Percentiles rank a stretch among this genome's conserved stretches.
Evolutionary conservation across 1,284 basidiomycete species (phyloP).

Genomic region (Volvariella volvacea): DNA sequence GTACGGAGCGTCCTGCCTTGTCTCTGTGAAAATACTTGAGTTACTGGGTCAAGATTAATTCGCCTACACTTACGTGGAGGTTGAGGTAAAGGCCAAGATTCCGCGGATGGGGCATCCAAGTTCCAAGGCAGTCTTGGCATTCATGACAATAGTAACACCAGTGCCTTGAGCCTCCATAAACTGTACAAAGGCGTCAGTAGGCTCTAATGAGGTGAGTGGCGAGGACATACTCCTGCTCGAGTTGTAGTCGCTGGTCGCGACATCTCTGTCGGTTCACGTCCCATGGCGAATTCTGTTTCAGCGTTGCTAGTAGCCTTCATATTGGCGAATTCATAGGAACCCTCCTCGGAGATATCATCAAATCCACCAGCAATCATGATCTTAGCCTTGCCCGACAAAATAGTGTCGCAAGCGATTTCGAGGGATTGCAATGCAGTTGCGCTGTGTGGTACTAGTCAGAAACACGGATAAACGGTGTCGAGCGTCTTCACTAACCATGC

Average conservation of each 20-base stretch:
- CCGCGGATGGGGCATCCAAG: conserved; percentile 92
- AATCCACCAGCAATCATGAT: conserved; percentile 99
- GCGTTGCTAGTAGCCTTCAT: conserved; percentile 99
- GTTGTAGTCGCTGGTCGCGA: conserved; percentile 96
- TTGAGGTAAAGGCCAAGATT: conserved; percentile 93
- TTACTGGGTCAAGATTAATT: conserved; percentile 8
- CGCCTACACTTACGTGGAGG: conserved; percentile 75
- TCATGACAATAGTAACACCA: conserved; percentile 97
- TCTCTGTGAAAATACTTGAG: conserved; percentile 51
- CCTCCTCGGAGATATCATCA: conserved; percentile 97
- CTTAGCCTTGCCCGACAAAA: conserved; percentile 94
- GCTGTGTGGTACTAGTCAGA: conserved; percentile 27
- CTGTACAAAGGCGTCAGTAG: conserved; percentile 24
- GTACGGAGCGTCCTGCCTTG: conserved; percentile 92
- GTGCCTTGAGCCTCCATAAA: conserved; percentile 98
- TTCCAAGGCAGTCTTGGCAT: conserved; percentile 90
- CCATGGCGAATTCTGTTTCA: conserved; percentile 96
- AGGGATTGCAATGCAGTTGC: conserved; percentile 97
- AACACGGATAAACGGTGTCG: not conserved
- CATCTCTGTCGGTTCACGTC: conserved; percentile 97
- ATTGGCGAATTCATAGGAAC: conserved; percentile 96
- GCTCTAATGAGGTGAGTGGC: conserved; percentile 1
- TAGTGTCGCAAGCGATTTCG: conserved; percentile 96
- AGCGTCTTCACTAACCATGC: conserved; percentile 67
- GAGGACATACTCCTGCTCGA: conserved; percentile 70